phyloP scores from a whole-genome alignment of 495 filamentous ascomycete species.

The Neurospora sp. region DNA sequence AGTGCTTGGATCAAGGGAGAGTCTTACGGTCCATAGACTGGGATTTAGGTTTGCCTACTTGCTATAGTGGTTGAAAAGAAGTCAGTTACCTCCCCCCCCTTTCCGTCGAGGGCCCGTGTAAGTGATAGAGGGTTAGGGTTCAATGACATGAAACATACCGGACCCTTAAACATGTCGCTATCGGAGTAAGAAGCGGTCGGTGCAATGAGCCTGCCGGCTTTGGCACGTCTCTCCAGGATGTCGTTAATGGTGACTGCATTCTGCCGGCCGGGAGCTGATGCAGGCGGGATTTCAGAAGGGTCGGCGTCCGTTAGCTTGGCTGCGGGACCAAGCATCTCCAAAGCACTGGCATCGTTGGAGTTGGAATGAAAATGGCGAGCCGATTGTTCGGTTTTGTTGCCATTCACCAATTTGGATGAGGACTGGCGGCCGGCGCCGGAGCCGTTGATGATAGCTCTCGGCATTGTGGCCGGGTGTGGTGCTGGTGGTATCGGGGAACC shows the following conservation, averaged over 20 bases:
- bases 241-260: conserved; percentile 52
- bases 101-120: neutral
- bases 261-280: neutral
- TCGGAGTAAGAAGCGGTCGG: conserved; percentile 68
- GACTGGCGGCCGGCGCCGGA: neutral
- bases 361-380: conserved; percentile 9
- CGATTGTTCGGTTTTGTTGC: neutral
- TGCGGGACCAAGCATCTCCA: conserved; percentile 9
- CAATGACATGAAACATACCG: conserved; percentile 31
- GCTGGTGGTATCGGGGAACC: neutral
- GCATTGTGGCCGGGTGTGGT: neutral
- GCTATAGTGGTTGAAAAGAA: conserved; percentile 13
- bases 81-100: neutral
- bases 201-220: conserved; percentile 54
- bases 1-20: neutral
- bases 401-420: neutral
- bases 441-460: neutral
- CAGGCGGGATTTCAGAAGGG: neutral
- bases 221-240: conserved; percentile 57
- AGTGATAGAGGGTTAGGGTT: neutral
- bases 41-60: conserved; percentile 59
- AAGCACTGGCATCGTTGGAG: neutral
- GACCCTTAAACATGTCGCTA: conserved; percentile 77
- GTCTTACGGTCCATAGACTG: conserved; percentile 80
- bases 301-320: conserved; percentile 14